A percentile compares a stretch with the other conserved stretches of the same genome.
These are phyloP conservation scores for Pseudogymnoascus sp. DNA, from an alignment of 2,329 filamentous ascomycete genomes.

Conservation along the genomic window DNA sequence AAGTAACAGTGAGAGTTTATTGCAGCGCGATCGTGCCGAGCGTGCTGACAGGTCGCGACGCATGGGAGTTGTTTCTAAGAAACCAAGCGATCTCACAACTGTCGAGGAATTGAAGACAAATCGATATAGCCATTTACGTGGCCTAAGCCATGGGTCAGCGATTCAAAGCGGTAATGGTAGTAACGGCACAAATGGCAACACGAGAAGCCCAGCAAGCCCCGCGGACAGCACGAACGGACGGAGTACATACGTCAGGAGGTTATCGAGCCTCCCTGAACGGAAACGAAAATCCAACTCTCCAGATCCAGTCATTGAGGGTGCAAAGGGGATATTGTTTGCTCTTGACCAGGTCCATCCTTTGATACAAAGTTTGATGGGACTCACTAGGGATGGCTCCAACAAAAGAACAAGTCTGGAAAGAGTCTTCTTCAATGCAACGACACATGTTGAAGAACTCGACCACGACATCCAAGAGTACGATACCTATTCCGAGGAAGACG, in stretches of 20 bases:
- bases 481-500: conserved; percentile 40
- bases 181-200: conserved; percentile 19
- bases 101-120: conserved; percentile 55
- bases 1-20: conserved; percentile 55
- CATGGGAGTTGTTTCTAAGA: conserved; percentile 57
- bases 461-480: conserved; percentile 57
- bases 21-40: conserved; percentile 39
- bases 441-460: conserved; percentile 57
- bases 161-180: conserved; percentile 42
- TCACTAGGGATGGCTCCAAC: conserved; percentile 51
- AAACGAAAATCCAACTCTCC: conserved; percentile 52
- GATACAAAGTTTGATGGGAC: conserved; percentile 56
- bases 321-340: conserved; percentile 59
- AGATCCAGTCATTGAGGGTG: conserved; percentile 55
- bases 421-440: conserved; percentile 60
- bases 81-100: conserved; percentile 51
- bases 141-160: conserved; percentile 60
- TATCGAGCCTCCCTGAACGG: conserved; percentile 56
- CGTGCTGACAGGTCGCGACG: conserved; percentile 49
- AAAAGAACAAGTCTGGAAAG: conserved; percentile 58
- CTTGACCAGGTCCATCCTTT: conserved; percentile 61
- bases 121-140: conserved; percentile 58
- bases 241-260: conserved; percentile 52
- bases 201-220: conserved; percentile 48
- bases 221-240: conserved; percentile 39